These are phyloP conservation scores for Smittium culicis DNA, from an alignment of 371 early-diverging fungal species.

Conservation along the genomic window DNA sequence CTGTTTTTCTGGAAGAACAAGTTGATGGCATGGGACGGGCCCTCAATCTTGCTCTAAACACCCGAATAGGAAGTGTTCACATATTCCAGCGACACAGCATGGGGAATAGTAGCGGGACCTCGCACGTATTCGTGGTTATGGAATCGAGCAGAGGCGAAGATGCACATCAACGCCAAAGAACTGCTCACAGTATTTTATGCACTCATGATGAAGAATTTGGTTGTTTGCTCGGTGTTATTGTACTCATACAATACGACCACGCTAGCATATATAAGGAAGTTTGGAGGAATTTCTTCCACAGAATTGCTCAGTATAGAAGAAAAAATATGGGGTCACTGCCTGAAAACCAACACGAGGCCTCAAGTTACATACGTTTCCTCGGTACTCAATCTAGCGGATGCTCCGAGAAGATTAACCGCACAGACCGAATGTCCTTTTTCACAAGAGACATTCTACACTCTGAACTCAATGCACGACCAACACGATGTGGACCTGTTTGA, in stretches of 20 bases:
- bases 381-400: background rate
- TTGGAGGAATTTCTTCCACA: background rate
- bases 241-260: slow-evolving; percentile 1
- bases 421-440: background rate
- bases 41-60: background rate
- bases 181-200: background rate
- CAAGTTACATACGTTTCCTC: background rate
- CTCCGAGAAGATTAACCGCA: background rate
- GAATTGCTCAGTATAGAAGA: too few species aligned
- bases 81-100: background rate
- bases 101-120: background rate
- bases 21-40: background rate
- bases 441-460: background rate
- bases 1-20: background rate
- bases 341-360: background rate
- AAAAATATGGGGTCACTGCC: background rate
- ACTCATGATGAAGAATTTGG: background rate
- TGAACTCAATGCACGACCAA: background rate
- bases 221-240: background rate
- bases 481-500: background rate
- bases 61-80: background rate
- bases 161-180: slow-evolving; percentile 6
- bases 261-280: slow-evolving; percentile 1
- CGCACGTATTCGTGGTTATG: background rate
- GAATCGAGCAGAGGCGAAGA: background rate